phyloP scores from a whole-genome alignment of 2,329 filamentous ascomycete genomes.

The Epichloe uncinata region DNA sequence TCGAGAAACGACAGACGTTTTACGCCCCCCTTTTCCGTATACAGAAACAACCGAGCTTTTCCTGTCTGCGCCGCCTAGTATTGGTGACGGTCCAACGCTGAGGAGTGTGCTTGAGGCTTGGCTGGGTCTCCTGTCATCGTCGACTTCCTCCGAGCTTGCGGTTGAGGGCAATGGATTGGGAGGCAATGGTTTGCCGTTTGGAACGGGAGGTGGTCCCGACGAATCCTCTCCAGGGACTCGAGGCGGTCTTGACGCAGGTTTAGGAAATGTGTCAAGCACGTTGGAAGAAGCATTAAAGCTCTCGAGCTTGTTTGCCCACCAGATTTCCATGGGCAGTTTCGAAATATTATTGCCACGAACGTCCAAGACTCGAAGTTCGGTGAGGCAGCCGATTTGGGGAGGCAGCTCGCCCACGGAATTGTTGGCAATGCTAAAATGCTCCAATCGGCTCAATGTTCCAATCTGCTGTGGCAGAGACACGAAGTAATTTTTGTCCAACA shows the following conservation, averaged over 20 bases:
- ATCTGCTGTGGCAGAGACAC: slow-evolving; percentile 78
- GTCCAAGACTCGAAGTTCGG: slow-evolving; percentile 74
- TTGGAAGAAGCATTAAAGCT: slow-evolving; percentile 94
- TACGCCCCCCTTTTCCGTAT: slow-evolving; percentile 65
- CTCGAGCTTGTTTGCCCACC: slow-evolving; percentile 84
- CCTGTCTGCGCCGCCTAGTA: slow-evolving; percentile 43
- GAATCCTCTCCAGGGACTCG: slow-evolving; percentile 42
- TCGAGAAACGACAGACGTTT: slow-evolving; percentile 71
- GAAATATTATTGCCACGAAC: slow-evolving; percentile 88
- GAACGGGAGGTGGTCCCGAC: slow-evolving; percentile 19
- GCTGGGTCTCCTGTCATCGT: slow-evolving; percentile 62
- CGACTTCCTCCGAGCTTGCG: slow-evolving; percentile 66
- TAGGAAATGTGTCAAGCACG: slow-evolving; percentile 80
- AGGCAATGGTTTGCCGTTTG: slow-evolving; percentile 27
- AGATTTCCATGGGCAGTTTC: slow-evolving; percentile 82
- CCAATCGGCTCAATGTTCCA: slow-evolving; percentile 67
- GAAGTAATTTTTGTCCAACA: slow-evolving; percentile 91
- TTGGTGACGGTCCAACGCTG: slow-evolving; percentile 63
- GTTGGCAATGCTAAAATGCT: slow-evolving; percentile 87
- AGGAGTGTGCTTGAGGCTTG: slow-evolving; percentile 67
- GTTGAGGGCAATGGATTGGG: slow-evolving; percentile 38
- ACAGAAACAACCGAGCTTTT: slow-evolving; percentile 79
- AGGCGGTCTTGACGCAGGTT: slow-evolving; percentile 59
- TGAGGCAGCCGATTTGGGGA: slow-evolving; percentile 74
- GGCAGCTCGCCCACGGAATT: slow-evolving; percentile 76